Base-by-base conservation (phyloP, 768 basidiomycete species). In the Phaffia tasmanica region DNA sequence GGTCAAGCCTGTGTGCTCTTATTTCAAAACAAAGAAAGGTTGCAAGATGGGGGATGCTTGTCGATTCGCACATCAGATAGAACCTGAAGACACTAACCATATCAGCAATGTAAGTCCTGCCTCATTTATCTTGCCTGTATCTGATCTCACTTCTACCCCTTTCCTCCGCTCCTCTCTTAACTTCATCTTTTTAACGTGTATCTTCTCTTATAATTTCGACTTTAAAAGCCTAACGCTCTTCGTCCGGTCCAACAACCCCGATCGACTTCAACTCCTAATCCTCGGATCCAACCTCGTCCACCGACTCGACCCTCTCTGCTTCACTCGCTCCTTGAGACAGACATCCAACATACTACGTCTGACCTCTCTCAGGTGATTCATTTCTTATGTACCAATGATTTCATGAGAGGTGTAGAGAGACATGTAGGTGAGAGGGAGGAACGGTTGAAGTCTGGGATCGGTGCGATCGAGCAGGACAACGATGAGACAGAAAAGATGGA, bases 351-450 rank as follows among this genome's bases (percentile, higher is more conserved):
- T 70, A 93, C 92, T 0, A 81, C 92, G 4, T 93, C 90, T 1
- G 92, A 92, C 75, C 80, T 97, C 5, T 91, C 91, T 0, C 93
- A 97, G 75, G 89, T 88, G 5, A 88, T 95, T 70, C 84, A 82
- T 35, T 97, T 95, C 76, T 76, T 94, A 21, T 90, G 89, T 0
- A 87, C 88, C 69, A 95, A 97, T 70, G 85, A 91, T 73, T 90
- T 93, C 76, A 77, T 97, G 47, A 79, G 80, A 55, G 82, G 82
- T 35, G 89, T 94, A 1, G 93, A 95, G 75, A 75, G 86, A 30
- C 82, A 80, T 55, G 86, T 88, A 19, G 93, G 93, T 0, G 83
- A 90, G 74, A 86, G 86, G 3, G 79, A 82, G 55, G 74, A 73
- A 42, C 35, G 4, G 35, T 42, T 42, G 35, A 42, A 11, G 35